Conservation (phyloP, 2,329 filamentous ascomycete genomes). For the Beauveria asiatica region DNA sequence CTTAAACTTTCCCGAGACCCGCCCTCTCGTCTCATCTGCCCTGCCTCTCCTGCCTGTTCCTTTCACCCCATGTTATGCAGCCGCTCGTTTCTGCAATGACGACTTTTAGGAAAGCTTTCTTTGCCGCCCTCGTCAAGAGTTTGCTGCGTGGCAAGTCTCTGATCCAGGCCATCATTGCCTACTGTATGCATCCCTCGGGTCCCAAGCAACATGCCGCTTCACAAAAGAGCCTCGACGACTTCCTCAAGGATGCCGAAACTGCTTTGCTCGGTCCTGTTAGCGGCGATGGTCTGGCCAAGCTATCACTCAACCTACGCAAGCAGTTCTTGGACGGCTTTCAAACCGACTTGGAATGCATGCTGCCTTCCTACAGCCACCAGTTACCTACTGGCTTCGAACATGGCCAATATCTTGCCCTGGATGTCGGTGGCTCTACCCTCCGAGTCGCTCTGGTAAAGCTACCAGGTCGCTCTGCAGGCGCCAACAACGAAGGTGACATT, state of each 20-base stretch:
- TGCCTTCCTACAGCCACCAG: conserved; percentile 57
- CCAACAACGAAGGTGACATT: conserved; percentile 39
- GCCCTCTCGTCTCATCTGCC: conserved; percentile 9
- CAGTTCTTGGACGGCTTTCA: conserved; percentile 47
- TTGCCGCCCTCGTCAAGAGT: conserved; percentile 47
- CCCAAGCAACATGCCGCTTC: conserved; percentile 21
- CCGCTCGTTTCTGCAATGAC: conserved; percentile 50
- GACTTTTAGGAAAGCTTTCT: conserved; percentile 44
- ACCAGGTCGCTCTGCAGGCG: conserved; percentile 32
- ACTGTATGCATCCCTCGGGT: conserved; percentile 39
- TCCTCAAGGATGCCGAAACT: conserved; percentile 47
- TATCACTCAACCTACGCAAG: conserved; percentile 42
- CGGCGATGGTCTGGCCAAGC: conserved; percentile 33
- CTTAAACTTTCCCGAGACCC: conserved; percentile 7
- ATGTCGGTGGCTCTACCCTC: conserved; percentile 62
- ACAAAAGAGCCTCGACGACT: conserved; percentile 35
- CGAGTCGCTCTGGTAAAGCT: conserved; percentile 57
- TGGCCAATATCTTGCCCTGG: conserved; percentile 53
- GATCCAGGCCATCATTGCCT: conserved; percentile 47
- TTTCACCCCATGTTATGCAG: conserved; percentile 32
- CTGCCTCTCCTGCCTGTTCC: not conserved
- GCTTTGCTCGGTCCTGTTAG: conserved; percentile 41
- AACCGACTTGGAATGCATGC: conserved; percentile 49
- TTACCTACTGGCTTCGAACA: conserved; percentile 51
- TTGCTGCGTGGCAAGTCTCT: conserved; percentile 51